Percentiles rank a stretch among this genome's conserved stretches.
Evolutionary conservation across 192 early-diverging fungal species (phyloP).

Genomic region (Podila epigama): DNA sequence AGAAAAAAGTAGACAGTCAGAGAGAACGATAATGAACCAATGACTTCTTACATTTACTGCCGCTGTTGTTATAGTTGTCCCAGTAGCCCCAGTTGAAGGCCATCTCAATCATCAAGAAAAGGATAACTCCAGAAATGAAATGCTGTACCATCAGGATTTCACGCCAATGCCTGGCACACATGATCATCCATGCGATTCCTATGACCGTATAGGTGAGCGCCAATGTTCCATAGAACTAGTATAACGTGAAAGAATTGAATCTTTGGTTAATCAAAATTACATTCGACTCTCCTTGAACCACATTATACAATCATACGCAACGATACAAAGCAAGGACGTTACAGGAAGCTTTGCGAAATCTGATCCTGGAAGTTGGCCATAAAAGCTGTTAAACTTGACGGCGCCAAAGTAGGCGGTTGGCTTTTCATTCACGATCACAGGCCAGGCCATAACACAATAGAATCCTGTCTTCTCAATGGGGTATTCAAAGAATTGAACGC

Average conservation of each 20-base stretch:
- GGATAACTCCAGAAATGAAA: constrained; percentile 84
- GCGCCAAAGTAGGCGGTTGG: constrained; percentile 55
- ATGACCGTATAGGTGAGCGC: constrained; percentile 78
- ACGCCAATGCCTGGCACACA: constrained; percentile 81
- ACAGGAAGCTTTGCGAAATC: constrained; percentile 91
- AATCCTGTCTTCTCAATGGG: constrained; percentile 78
- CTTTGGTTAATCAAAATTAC: too few relatives aligned
- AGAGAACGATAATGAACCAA: too few relatives aligned
- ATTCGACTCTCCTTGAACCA: too few relatives aligned
- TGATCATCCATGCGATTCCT: constrained; percentile 78
- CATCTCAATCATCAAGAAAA: constrained; percentile 90
- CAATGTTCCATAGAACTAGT: constrained; percentile 82
- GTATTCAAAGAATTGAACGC: constrained; percentile 64
- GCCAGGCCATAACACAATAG: constrained; percentile 77
- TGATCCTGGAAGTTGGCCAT: constrained; percentile 83
- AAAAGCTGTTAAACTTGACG: constrained; percentile 76
- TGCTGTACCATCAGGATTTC: constrained; percentile 95
- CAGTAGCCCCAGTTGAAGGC: constrained; percentile 90
- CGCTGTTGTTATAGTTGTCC: constrained; percentile 71
- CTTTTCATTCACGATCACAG: constrained; percentile 17
- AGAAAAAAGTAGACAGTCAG: too few relatives aligned
- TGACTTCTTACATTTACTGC: constrained; percentile 59
- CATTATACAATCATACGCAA: neutral
- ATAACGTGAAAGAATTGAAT: neutral
- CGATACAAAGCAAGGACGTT: constrained; percentile 7